Evolutionary conservation across 768 basidiomycete genomes (phyloP), one percentile per base, ranked within the genome.

Genomic region (Amanita thiersii): DNA sequence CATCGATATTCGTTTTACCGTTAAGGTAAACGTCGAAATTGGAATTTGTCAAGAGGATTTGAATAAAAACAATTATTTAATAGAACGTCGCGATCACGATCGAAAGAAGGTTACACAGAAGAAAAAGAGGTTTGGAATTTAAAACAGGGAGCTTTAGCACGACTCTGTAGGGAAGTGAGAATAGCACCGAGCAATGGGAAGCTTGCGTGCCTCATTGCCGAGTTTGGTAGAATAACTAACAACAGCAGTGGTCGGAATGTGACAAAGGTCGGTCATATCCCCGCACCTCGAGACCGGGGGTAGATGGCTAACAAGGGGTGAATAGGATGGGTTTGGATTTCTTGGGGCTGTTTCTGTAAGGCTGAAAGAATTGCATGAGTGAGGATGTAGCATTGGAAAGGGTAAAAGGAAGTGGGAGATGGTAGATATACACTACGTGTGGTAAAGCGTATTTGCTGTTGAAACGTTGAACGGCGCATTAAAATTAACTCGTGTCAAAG

Each of bases 181-280:
- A 54, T 34, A 20, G 79, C 79, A 35, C 55, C 53, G 36, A 69
- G 61, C 44, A 85, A 79, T 51, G 68, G 64, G 56, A 65, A 66
- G 33, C 69, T 88, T 29, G 84, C 78, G 21, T 54, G 52, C 49
- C 72, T 86, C 70, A 73, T 87, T 5, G 67, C 71, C 5, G 82
- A 85, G 37, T 88, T 88, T 57, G 77, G 77, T 17, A 64, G 68
- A 37, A 73, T 82, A 40, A 85, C 81, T 23, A 77, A 83, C 56
- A 70, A 70, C 54, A 79, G 77, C 51, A 77, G 66, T 26, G 79
- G 81, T 30, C 68, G 81, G 48, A 85, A 79, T 37, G 66, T 88
- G 40, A 86, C 83, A 24, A 88, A 87, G 71, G 74, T 72, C 47
- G 21, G 50, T 45, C 23, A 24, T 40, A 29, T 28, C 34, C 9